These are phyloP conservation scores for Leccinum subspadiceum DNA, from an alignment of 1,284 basidiomycete species.

Conservation along the genomic window DNA sequence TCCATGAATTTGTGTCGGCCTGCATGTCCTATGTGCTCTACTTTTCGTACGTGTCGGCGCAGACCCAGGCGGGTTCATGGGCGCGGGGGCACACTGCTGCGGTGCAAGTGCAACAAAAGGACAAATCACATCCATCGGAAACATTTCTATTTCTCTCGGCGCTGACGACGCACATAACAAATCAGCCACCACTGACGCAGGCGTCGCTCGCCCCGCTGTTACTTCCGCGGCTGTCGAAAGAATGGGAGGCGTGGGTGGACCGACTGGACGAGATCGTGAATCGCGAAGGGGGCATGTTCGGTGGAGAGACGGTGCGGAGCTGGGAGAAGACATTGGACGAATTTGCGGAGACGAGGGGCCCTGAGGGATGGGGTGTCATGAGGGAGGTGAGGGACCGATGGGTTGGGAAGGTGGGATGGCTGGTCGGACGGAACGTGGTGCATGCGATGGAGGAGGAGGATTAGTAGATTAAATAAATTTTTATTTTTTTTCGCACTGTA, in stretches of 20 bases:
- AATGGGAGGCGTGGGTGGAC: slow-evolving; percentile 78
- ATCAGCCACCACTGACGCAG: slow-evolving; percentile 65
- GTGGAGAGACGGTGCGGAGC: slow-evolving; percentile 58
- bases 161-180: slow-evolving; percentile 63
- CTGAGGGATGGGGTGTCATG: slow-evolving; percentile 52
- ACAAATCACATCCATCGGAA: slow-evolving; percentile 67
- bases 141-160: slow-evolving; percentile 68
- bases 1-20: slow-evolving; percentile 70
- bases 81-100: slow-evolving; percentile 41
- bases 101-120: slow-evolving; percentile 53
- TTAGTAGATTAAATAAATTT: slow-evolving; percentile 1
- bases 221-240: slow-evolving; percentile 58
- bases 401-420: slow-evolving; percentile 74
- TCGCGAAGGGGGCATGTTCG: slow-evolving; percentile 74
- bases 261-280: slow-evolving; percentile 68
- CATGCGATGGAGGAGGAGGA: slow-evolving; percentile 57
- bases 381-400: slow-evolving; percentile 63
- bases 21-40: slow-evolving; percentile 79
- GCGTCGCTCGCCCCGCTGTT: slow-evolving; percentile 54
- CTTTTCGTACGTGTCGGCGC: slow-evolving; percentile 58
- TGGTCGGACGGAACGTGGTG: slow-evolving; percentile 56
- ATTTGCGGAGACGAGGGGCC: slow-evolving; percentile 51
- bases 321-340: slow-evolving; percentile 71
- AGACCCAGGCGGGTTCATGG: slow-evolving; percentile 26
- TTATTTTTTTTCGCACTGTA: not conserved